Evolutionary conservation across 75 land plant species (phyloP).

Genomic region (Pinus taeda): DNA sequence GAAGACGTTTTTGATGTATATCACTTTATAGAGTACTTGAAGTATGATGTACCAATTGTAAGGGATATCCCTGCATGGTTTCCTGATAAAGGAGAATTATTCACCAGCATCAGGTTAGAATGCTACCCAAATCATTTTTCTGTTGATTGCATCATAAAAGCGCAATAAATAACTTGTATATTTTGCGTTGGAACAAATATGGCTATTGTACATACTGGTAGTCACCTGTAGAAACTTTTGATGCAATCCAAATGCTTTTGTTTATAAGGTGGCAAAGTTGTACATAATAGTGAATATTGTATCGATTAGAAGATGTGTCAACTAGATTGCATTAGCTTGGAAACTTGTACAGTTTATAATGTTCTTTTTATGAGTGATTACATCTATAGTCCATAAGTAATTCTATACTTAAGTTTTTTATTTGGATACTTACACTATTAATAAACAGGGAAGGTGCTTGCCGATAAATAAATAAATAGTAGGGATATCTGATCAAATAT

Average conservation of each 20-base stretch:
- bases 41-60: slow-evolving; percentile 88
- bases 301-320: not conserved
- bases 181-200: not conserved
- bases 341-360: not conserved
- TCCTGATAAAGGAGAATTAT: slow-evolving; percentile 76
- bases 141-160: not conserved
- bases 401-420: too few relatives aligned
- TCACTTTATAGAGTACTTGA: slow-evolving; percentile 85
- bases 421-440: too few relatives aligned
- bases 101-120: slow-evolving; percentile 79
- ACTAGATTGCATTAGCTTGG: not conserved
- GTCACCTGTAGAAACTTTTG: not conserved
- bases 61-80: slow-evolving; percentile 81
- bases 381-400: too few relatives aligned
- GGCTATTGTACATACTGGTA: not conserved
- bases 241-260: not conserved
- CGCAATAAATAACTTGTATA: not conserved
- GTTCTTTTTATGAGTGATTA: too few relatives aligned
- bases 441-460: too few relatives aligned
- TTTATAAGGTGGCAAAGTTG: not conserved
- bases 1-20: slow-evolving; percentile 94
- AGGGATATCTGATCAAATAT: not conserved
- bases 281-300: not conserved
- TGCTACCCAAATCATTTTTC: not conserved
- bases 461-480: not conserved